Percentiles rank a stretch among this genome's conserved stretches.
Conservation (phyloP, 495 filamentous ascomycete species). For the Penicillium pulvis region DNA sequence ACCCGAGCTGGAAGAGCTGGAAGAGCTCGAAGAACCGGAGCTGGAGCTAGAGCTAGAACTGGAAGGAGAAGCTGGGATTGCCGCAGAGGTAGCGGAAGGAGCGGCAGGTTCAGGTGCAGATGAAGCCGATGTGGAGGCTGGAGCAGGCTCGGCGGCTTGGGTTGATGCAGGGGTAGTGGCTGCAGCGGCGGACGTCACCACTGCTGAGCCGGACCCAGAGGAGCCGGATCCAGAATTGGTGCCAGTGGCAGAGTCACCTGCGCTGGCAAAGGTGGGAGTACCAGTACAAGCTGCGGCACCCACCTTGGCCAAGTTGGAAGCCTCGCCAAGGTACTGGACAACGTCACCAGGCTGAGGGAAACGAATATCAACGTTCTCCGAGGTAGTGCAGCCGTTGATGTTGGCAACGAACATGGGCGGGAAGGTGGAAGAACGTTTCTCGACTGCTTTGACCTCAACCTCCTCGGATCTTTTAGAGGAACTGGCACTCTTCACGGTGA, state of each 20-base stretch:
- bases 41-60: conserved; percentile 4
- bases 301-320: conserved; percentile 30
- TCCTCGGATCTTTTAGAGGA: conserved; percentile 40
- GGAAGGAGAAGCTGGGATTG: conserved; percentile 20
- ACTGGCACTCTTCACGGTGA: conserved; percentile 58
- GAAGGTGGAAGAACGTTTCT: conserved; percentile 49
- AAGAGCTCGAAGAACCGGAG: conserved; percentile 8
- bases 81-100: conserved; percentile 14
- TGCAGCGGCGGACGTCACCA: conserved; percentile 15
- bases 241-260: conserved; percentile 19
- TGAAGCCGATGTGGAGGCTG: conserved; percentile 20
- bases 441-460: conserved; percentile 33
- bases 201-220: conserved; percentile 18
- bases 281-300: conserved; percentile 37
- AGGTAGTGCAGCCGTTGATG: conserved; percentile 63
- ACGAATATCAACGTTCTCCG: conserved; percentile 56
- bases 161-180: conserved; percentile 26
- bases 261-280: conserved; percentile 31
- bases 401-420: conserved; percentile 85
- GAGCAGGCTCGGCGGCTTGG: conserved; percentile 29
- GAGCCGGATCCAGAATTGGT: conserved; percentile 11
- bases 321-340: conserved; percentile 40
- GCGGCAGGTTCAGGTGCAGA: conserved; percentile 15
- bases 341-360: conserved; percentile 76
- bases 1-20: conserved; percentile 22